Evolutionary conservation across 129 eudicot species (phyloP).

Genomic region (Heracleum sosnowskyi): DNA sequence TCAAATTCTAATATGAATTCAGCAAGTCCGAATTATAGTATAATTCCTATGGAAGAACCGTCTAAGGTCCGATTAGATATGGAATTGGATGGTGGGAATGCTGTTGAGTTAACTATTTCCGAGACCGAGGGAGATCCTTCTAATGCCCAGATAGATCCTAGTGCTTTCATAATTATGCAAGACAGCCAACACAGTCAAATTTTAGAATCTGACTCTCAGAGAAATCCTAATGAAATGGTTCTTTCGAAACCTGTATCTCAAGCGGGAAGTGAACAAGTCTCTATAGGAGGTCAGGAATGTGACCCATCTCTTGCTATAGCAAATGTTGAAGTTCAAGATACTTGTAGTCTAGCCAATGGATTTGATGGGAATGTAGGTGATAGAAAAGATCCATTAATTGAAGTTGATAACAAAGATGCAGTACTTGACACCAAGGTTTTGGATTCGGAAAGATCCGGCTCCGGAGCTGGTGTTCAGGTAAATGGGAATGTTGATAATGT

Average conservation of each 20-base stretch:
- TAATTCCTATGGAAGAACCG: conserved; percentile 21
- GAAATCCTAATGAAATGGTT: conserved; percentile 24
- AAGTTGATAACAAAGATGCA: conserved; percentile 27
- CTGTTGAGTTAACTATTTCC: conserved; percentile 41
- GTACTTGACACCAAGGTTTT: conserved; percentile 34
- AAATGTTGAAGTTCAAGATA: conserved; percentile 30
- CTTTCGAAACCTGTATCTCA: conserved; percentile 22
- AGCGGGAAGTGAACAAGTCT: conserved; percentile 23
- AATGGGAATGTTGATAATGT: conserved; percentile 46
- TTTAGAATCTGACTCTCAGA: conserved; percentile 20
- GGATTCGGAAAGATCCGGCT: conserved; percentile 70
- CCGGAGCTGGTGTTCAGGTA: conserved; percentile 33
- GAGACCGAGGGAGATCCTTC: conserved; percentile 21
- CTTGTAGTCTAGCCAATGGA: conserved; percentile 35
- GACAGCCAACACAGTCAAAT: conserved; percentile 33
- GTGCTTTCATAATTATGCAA: conserved; percentile 15
- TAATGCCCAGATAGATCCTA: conserved; percentile 23
- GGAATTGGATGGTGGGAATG: conserved; percentile 37
- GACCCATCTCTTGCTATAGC: conserved; percentile 24
- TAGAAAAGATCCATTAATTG: conserved; percentile 21
- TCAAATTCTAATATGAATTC: conserved; percentile 28
- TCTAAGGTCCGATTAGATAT: conserved; percentile 30
- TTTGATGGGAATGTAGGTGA: conserved; percentile 29
- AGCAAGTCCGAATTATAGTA: conserved; percentile 30
- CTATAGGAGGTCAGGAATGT: conserved; percentile 31